These are phyloP conservation scores for Amphibolis antarctica DNA, from an alignment of 106 monocot genomes.

Conservation along the genomic window DNA sequence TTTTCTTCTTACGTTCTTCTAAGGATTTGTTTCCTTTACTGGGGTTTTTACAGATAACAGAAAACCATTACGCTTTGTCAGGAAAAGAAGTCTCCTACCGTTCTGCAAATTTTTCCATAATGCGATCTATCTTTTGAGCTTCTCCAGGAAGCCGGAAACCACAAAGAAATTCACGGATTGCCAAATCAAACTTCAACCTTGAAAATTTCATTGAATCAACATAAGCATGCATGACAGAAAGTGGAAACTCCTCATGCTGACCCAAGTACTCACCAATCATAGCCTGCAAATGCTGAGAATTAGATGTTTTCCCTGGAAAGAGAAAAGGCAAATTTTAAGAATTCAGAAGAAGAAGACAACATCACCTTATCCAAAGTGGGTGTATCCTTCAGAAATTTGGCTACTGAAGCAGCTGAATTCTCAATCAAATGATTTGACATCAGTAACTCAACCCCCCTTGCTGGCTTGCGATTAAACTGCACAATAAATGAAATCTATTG, in stretches of 20 bases:
- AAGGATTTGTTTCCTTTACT: too few relatives aligned
- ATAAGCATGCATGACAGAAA: conserved; percentile 99
- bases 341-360: conserved; percentile 9
- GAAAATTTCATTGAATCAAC: conserved; percentile 97
- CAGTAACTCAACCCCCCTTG: conserved; percentile 66
- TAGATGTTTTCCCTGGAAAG: conserved; percentile 8
- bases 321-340: neutral
- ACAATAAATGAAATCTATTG: conserved; percentile 5
- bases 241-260: conserved; percentile 88
- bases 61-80: too few relatives aligned
- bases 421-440: conserved; percentile 81
- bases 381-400: conserved; percentile 72
- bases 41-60: too few relatives aligned
- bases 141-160: conserved; percentile 96
- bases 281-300: conserved; percentile 35
- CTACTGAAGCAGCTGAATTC: conserved; percentile 53
- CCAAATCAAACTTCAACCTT: conserved; percentile 82
- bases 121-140: conserved; percentile 98
- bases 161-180: conserved; percentile 87
- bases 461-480: conserved; percentile 85
- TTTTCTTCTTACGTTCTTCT: too few relatives aligned
- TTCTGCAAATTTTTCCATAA: conserved; percentile 99
- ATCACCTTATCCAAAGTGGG: conserved; percentile 91
- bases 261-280: conserved; percentile 98
- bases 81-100: conserved; percentile 33